Conservation (phyloP, 1,139 yeast genomes). For the Blastobotrys proliferans region DNA sequence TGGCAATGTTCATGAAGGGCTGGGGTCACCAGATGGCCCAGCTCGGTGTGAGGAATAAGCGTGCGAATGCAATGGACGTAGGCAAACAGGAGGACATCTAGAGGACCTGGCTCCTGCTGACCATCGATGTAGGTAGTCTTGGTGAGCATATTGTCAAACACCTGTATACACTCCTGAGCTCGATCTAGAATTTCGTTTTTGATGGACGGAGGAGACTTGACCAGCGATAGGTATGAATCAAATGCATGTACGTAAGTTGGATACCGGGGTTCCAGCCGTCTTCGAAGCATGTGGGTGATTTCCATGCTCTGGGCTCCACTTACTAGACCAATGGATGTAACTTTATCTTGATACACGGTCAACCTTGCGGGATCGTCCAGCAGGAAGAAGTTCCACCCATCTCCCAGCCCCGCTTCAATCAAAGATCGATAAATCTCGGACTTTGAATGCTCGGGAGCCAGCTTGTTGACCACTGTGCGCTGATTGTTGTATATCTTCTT, state of each 20-base stretch:
- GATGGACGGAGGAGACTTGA: conserved; percentile 8
- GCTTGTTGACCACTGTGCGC: conserved; percentile 11
- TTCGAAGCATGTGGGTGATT: conserved; percentile 16
- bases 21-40: conserved; percentile 20
- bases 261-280: conserved; percentile 19
- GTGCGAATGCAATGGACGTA: conserved; percentile 25
- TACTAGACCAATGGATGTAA: conserved; percentile 18
- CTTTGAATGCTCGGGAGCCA: conserved; percentile 10
- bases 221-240: conserved; percentile 12
- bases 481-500: conserved; percentile 8
- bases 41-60: conserved; percentile 17
- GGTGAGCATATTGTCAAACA: conserved; percentile 8
- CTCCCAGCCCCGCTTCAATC: conserved; percentile 28
- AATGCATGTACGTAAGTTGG: conserved; percentile 15
- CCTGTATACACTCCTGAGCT: conserved; percentile 11
- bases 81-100: conserved; percentile 27
- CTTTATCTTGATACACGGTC: conserved; percentile 18
- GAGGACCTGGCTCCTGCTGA: conserved; percentile 17
- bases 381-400: conserved; percentile 32
- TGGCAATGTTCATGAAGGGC: conserved; percentile 19
- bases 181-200: conserved; percentile 18
- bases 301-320: conserved; percentile 18
- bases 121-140: not conserved
- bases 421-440: conserved; percentile 24
- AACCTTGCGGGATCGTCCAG: conserved; percentile 18